Conservation (phyloP, 768 basidiomycete species). For the Sutorius australiensis region DNA sequence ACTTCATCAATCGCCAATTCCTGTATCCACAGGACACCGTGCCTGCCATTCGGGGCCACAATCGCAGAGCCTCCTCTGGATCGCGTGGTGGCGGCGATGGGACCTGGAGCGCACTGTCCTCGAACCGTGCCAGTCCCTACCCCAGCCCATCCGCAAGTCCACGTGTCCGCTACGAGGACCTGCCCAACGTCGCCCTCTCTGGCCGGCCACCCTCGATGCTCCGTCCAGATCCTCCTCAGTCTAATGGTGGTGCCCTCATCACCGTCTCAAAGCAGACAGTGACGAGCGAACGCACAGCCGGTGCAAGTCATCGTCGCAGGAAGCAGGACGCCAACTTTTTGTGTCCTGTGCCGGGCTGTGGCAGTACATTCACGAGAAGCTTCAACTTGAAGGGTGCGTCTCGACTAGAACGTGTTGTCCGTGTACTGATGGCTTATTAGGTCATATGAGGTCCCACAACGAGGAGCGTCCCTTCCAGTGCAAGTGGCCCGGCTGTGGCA, state of each 20-base stretch:
- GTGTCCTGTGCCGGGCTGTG: constrained; percentile 80
- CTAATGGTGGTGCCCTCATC: constrained; percentile 5
- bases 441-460: constrained; percentile 92
- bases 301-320: constrained; percentile 79
- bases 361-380: constrained; percentile 85
- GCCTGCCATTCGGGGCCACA: constrained; percentile 39
- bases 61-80: constrained; percentile 40
- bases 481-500: constrained; percentile 91
- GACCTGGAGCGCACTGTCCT: constrained; percentile 34
- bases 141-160: constrained; percentile 69
- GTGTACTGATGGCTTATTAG: constrained; percentile 33
- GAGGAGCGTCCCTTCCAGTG: constrained; percentile 95
- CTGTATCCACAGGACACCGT: constrained; percentile 39
- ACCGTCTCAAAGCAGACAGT: constrained; percentile 70
- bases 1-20: constrained; percentile 42
- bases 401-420: constrained; percentile 4
- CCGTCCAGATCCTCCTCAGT: constrained; percentile 15
- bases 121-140: constrained; percentile 54
- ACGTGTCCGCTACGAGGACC: constrained; percentile 46
- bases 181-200: constrained; percentile 35
- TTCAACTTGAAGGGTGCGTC: constrained; percentile 86
- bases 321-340: constrained; percentile 86
- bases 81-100: constrained; percentile 32
- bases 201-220: constrained; percentile 22
- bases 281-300: constrained; percentile 84